A percentile compares a stretch with the other conserved stretches of the same genome.
Conservation (phyloP, 805 yeast species). For the Saccharomycopsis sp. region DNA sequence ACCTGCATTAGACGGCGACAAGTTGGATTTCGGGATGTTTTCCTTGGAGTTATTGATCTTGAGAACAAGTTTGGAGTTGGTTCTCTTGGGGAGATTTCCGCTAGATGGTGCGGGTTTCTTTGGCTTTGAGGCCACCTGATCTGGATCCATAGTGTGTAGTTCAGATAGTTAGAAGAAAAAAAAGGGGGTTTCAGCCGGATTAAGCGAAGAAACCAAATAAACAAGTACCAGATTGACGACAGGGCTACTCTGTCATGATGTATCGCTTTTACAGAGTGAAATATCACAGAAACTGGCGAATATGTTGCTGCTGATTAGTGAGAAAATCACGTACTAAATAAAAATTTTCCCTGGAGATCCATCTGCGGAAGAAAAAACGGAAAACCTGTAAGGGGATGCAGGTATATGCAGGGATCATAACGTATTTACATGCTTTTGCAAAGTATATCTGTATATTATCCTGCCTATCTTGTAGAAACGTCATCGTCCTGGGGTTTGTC, state of each 20-base stretch:
- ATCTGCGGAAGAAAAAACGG: neutral
- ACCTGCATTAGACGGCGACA: neutral
- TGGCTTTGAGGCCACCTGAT: neutral
- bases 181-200: neutral
- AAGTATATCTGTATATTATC: too few species aligned
- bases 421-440: too few species aligned
- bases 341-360: neutral
- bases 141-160: neutral
- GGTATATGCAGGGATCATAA: neutral
- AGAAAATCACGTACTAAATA: neutral
- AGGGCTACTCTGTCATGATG: neutral
- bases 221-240: neutral
- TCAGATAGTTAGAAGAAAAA: too few species aligned
- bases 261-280: neutral
- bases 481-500: neutral
- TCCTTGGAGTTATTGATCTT: conserved; percentile 17
- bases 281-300: neutral
- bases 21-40: conserved; percentile 12
- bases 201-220: conserved; percentile 3
- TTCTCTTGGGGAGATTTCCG: neutral
- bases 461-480: too few species aligned
- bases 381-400: neutral
- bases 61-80: conserved; percentile 10
- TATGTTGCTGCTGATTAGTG: neutral
- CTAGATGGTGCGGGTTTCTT: neutral